Conservation (phyloP, 306 rosid genomes). For the Acacia confusa region DNA sequence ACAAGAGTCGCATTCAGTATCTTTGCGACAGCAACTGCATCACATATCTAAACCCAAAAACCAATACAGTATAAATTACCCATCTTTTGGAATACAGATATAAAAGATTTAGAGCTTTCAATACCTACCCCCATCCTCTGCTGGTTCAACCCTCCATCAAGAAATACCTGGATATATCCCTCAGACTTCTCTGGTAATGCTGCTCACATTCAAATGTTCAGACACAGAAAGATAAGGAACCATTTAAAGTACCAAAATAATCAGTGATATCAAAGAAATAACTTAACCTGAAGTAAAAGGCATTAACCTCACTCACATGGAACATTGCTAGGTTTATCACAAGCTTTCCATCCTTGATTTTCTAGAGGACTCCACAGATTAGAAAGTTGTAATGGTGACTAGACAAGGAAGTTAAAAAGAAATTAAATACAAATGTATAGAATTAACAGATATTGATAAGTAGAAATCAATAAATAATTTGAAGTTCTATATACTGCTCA, state of each 20-base stretch:
- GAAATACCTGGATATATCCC: slow-evolving; percentile 91
- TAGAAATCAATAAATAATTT: slow-evolving; percentile 4
- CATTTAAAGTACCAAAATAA: slow-evolving; percentile 14
- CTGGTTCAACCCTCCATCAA: slow-evolving; percentile 98
- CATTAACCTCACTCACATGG: slow-evolving; percentile 55
- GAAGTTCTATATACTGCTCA: slow-evolving; percentile 28
- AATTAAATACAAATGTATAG: slow-evolving; percentile 7
- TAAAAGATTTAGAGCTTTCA: background rate
- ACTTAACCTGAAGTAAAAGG: slow-evolving; percentile 20
- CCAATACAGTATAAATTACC: background rate
- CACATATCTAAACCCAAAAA: slow-evolving; percentile 6
- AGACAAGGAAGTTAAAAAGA: slow-evolving; percentile 21
- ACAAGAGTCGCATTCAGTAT: slow-evolving; percentile 70
- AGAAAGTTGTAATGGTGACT: slow-evolving; percentile 63
- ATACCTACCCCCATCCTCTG: slow-evolving; percentile 98
- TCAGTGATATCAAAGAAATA: slow-evolving; percentile 1
- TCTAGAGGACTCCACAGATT: slow-evolving; percentile 74
- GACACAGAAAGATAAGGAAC: slow-evolving; percentile 25
- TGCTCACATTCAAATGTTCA: slow-evolving; percentile 42
- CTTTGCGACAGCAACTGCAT: slow-evolving; percentile 40
- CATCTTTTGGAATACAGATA: background rate
- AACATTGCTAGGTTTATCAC: slow-evolving; percentile 45
- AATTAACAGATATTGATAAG: slow-evolving; percentile 4
- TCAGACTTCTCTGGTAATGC: slow-evolving; percentile 75
- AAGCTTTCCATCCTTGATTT: slow-evolving; percentile 68